Percentiles rank a stretch among this genome's conserved stretches.
Conservation (phyloP, 2,329 filamentous ascomycete species). For the Talaromyces islandicus region DNA sequence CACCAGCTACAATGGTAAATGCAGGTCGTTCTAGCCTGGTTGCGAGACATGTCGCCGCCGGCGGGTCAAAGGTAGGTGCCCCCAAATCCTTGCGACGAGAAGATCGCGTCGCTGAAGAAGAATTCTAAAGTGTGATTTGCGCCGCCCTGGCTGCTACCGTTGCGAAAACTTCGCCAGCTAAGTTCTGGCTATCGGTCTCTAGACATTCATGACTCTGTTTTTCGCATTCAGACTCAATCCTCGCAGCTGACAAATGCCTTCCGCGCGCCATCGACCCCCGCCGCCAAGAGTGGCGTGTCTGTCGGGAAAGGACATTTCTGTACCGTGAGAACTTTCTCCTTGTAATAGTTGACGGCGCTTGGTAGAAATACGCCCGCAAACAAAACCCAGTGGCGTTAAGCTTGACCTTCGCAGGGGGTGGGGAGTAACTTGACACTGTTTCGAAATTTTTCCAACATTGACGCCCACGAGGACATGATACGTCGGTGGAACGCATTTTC, state of each 20-base stretch:
- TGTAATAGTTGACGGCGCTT: conserved; percentile 10
- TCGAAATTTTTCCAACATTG: conserved; percentile 18
- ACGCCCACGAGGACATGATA: conserved; percentile 33
- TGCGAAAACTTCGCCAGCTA: conserved; percentile 1
- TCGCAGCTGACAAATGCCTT: not conserved
- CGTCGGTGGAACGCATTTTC: conserved; percentile 36
- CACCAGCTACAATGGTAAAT: not conserved
- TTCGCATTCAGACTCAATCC: not conserved
- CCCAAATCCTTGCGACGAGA: not conserved
- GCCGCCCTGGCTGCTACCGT: not conserved
- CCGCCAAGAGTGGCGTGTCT: not conserved
- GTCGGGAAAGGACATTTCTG: not conserved
- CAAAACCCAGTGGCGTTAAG: not conserved
- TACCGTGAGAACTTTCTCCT: conserved; percentile 36
- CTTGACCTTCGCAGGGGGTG: not conserved
- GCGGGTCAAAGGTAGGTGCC: not conserved
- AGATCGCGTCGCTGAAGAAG: not conserved
- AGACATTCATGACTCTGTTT: not conserved
- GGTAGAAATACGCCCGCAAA: not conserved
- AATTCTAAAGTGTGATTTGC: not conserved
- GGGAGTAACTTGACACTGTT: not conserved
- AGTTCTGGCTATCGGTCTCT: not conserved
- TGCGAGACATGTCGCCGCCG: conserved; percentile 2
- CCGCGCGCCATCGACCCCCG: not conserved
- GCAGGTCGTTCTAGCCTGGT: not conserved